Evolutionary conservation across 1,284 basidiomycete species (phyloP), one percentile per base, ranked within the genome.

Genomic region (Cryptococcus maquisensis): DNA sequence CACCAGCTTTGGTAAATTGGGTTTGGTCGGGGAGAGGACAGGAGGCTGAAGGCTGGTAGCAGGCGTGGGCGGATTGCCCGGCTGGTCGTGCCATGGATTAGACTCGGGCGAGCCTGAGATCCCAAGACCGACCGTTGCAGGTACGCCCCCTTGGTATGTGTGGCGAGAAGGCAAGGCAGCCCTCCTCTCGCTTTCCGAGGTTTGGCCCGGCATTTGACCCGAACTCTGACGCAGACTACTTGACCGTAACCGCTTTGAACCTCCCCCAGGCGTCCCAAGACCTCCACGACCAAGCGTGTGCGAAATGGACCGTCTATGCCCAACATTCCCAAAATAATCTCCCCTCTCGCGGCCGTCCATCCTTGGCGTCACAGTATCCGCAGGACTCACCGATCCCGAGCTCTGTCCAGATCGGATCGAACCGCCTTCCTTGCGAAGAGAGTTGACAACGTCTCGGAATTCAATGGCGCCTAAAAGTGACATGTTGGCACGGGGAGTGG

Each of bases 401-500:
- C 60, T 62, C 43, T 28, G 20, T 4, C 12, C 8, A 15, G 47
- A 48, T 8, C 2, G 2, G 10, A 32, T 32, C 2, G 28, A 32
- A 10, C 28, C 28, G 13, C 36, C 47, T 28, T 79, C 78, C 16
- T 81, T 79, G 54, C 85, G 82, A 9, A 98, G 79, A 0, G 86
- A 87, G 16, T 87, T 81, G 15, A 97, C 87, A 15, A 96, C 88
- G 57, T 93, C 86, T 26, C 90, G 81, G 74, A 97, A 97, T 72
- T 97, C 94, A 50, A 98, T 83, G 0, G 94, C 93, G 9, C 93
- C 90, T 3, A 96, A 83, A 1, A 98, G 82, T 6, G 92, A 95
- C 73, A 93, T 91, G 1, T 63, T 68, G 3, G 72, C 68, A 37
- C 72, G 59, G 3, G 68, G 68, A 1, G 68, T 69, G 48, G 68